phyloP scores from a whole-genome alignment of 208 protist species.

The Leishmania aethiopica region DNA sequence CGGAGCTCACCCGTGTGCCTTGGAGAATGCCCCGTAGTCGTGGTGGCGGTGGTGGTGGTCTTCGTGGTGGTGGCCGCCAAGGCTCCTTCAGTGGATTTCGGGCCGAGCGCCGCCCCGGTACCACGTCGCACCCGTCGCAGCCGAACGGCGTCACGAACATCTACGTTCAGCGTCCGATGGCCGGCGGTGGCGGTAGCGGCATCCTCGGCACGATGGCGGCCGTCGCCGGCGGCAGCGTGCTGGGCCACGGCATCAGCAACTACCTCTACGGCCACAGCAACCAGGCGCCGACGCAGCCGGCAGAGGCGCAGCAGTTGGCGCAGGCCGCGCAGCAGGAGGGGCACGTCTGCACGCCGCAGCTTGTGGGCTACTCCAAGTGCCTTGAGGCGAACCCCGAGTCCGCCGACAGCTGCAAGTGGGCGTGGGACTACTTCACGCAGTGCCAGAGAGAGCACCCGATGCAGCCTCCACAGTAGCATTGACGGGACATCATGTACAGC shows the following conservation, averaged over 20 bases:
- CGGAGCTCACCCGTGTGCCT: not conserved
- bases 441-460: slow-evolving; percentile 55
- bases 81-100: not conserved
- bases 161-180: slow-evolving; percentile 62
- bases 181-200: slow-evolving; percentile 57
- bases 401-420: slow-evolving; percentile 83
- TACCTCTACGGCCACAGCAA: slow-evolving; percentile 77
- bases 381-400: slow-evolving; percentile 69
- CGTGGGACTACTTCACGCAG: slow-evolving; percentile 88
- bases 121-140: slow-evolving; percentile 23
- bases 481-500: not conserved
- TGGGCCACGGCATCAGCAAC: slow-evolving; percentile 89
- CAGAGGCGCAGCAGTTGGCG: slow-evolving; percentile 83
- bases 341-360: slow-evolving; percentile 65
- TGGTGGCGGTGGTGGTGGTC: not conserved
- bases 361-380: slow-evolving; percentile 83
- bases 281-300: slow-evolving; percentile 75
- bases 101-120: not conserved
- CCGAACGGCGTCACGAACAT: slow-evolving; percentile 72
- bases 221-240: slow-evolving; percentile 79
- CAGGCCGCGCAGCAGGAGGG: slow-evolving; percentile 62
- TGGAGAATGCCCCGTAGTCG: not conserved
- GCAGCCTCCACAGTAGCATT: slow-evolving; percentile 3
- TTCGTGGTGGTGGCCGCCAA: not conserved
- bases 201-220: slow-evolving; percentile 86